Base-by-base conservation (phyloP, 164 flowering plant species). In the Vitis labrusca region DNA sequence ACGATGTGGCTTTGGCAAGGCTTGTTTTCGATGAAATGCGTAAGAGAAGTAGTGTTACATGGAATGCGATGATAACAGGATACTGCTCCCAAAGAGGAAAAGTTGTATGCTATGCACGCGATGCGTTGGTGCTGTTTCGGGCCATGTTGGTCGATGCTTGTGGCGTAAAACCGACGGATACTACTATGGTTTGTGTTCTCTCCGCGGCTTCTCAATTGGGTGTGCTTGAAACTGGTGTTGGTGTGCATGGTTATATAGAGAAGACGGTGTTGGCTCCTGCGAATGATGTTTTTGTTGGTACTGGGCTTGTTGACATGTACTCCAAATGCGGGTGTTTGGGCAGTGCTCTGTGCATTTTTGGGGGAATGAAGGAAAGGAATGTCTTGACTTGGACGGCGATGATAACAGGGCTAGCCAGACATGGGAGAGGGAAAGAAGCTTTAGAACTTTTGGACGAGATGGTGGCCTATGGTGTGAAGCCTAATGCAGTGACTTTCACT, bases 31-130 rank as follows among this genome's bases (percentile, higher is more conserved):
- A 84, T 72, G 80, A 83, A 79, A 87, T 86, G 86, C 57, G 76
- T 61, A 59, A 47, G 68, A 86, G 80, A 71, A 85, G 50, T 58
- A 68, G 71, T 61, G 84, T 72, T 57, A 74, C 83, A 13, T 87
- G 96, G 93, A 89, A 88, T 77, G 89, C 93, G 1, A 79, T 89
- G 87, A 80, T 89, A 14, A 63, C 77, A 0, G 91, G 91, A 16
- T 87, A 87, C 71, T 78, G 78, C 74, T 78, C 83, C 29, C 83
- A 80, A 30, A 67, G 61, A 68, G 71, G 47, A 30, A 65, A 56
- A 15, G 57, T 19, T 1, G 32, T 23, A 23, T 23, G 17, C 67
- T 67, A 11, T 52, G 74, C 74, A 78, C 80, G 23, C 63, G 65
- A 77, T 44, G 88, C 85, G 9, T 64, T 88, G 66, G 15, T 10